A percentile compares a stretch with the other conserved stretches of the same genome.
Evolutionary conservation across 108 stramenopile species (phyloP).

Genomic region (Pseudonitzschia pungens): DNA sequence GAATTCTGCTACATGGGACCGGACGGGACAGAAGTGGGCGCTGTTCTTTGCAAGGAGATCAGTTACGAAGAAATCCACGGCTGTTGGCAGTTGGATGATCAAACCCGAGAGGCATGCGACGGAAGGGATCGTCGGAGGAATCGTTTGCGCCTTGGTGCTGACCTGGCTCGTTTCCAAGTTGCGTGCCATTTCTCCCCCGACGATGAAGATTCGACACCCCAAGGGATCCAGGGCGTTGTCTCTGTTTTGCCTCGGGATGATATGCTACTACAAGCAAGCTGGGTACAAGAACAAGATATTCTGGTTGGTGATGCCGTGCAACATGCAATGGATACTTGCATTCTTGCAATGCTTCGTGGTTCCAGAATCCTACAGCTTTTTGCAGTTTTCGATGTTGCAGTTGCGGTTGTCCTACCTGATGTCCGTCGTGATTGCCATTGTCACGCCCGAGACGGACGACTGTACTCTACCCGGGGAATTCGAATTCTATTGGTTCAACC

Average conservation of each 20-base stretch:
- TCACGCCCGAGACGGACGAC: slow-evolving; percentile 21
- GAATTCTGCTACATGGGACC: slow-evolving; percentile 21
- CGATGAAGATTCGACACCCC: slow-evolving; percentile 7
- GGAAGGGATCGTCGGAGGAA: slow-evolving; percentile 13
- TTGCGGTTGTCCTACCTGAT: slow-evolving; percentile 10
- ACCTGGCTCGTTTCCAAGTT: slow-evolving; percentile 5
- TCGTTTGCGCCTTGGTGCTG: slow-evolving; percentile 12
- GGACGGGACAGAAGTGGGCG: slow-evolving; percentile 1
- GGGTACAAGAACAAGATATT: slow-evolving; percentile 19
- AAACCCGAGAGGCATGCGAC: slow-evolving; percentile 8
- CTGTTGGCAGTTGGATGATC: slow-evolving; percentile 20
- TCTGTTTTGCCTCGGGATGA: neutral
- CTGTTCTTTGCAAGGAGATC: slow-evolving; percentile 10
- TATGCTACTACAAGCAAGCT: slow-evolving; percentile 10
- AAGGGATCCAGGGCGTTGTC: neutral
- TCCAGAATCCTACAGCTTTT: neutral
- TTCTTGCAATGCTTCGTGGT: slow-evolving; percentile 15
- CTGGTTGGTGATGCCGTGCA: slow-evolving; percentile 29
- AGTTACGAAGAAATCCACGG: slow-evolving; percentile 1
- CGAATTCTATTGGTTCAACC: slow-evolving; percentile 27
- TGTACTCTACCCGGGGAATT: slow-evolving; percentile 14
- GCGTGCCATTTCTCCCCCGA: neutral
- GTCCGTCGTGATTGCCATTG: slow-evolving; percentile 22
- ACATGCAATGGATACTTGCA: slow-evolving; percentile 21
- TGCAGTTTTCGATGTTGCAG: slow-evolving; percentile 15